Evolutionary conservation across 2,329 filamentous ascomycete genomes (phyloP).

Genomic region (Capronia epimyces): DNA sequence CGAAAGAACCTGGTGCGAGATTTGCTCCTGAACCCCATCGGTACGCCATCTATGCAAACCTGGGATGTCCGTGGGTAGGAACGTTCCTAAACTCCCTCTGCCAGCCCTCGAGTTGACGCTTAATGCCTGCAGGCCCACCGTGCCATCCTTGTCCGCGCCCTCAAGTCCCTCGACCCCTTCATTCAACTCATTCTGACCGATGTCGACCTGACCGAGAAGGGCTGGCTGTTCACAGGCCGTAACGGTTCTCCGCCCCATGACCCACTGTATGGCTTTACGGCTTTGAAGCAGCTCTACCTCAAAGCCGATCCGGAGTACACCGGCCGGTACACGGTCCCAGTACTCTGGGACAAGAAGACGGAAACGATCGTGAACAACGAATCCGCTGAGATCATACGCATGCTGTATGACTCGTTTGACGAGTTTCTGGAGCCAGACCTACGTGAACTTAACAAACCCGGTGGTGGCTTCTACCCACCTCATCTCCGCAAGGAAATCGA

Average conservation of each 20-base stretch:
- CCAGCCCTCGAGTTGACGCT: conserved; percentile 6
- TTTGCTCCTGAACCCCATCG: conserved; percentile 57
- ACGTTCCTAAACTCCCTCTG: not conserved
- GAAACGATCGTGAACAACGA: conserved; percentile 80
- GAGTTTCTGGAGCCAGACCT: conserved; percentile 54
- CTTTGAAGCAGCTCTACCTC: conserved; percentile 70
- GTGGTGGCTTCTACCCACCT: conserved; percentile 55
- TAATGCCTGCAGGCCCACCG: conserved; percentile 48
- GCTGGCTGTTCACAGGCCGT: conserved; percentile 71
- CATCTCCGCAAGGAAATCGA: conserved; percentile 62
- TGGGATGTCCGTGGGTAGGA: conserved; percentile 55
- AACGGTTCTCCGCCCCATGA: conserved; percentile 56
- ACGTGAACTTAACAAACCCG: conserved; percentile 45
- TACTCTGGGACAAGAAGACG: conserved; percentile 71
- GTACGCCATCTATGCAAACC: conserved; percentile 58
- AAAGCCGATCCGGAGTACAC: conserved; percentile 61
- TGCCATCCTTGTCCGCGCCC: conserved; percentile 42
- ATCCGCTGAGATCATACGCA: conserved; percentile 79
- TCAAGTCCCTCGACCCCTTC: conserved; percentile 49
- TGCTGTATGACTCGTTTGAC: conserved; percentile 74
- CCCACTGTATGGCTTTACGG: conserved; percentile 64
- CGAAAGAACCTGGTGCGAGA: conserved; percentile 45
- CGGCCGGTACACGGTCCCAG: conserved; percentile 75
- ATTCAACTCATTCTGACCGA: conserved; percentile 47
- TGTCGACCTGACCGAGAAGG: conserved; percentile 41